Base-by-base conservation (phyloP, 2,329 filamentous ascomycete genomes). In the Hypomyces perniciosus region DNA sequence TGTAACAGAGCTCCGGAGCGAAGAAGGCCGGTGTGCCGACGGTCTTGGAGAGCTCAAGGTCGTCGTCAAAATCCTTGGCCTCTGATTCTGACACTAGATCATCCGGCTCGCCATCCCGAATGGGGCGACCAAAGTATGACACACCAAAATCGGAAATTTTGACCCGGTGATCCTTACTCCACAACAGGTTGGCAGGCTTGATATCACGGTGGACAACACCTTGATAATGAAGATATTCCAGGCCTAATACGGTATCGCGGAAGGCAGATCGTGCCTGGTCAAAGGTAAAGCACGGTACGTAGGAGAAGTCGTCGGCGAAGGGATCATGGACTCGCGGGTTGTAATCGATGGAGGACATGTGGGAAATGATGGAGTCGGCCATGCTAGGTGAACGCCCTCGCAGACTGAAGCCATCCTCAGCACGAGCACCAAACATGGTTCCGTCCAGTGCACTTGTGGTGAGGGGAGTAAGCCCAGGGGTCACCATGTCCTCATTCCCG, bases 101-200 rank as follows among this genome's bases (percentile, higher is more conserved):
- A 52, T 89, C 85, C 35, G 83, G 79, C 60, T 95, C 89, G 48
- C 87, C 88, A 43, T 95, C 89, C 37, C 88, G 80, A 52, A 91
- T 87, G 1, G 90, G 90, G 46, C 90, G 84, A 29, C 93, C 93
- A 56, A 99, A 89, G 68, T 97, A 99, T 1, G 93, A 99, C 1
- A 99, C 93, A 31, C 93, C 93, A 72, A 99, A 99, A 64, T 99
- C 93, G 5, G 93, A 97, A 54, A 99, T 99, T 75, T 99, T 99
- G 63, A 96, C 89, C 10, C 86, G 84, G 59, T 91, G 84, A 56
- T 90, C 86, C 60, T 75, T 84, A 46, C 90, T 95, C 74, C 92
- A 90, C 6, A 99, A 76, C 6, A 99, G 77, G 65, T 97, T 97
- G 35, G 92, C 91, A 1, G 88, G 88, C 64, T 91, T 92, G 67